These are phyloP conservation scores for Tricholoma bakamatsutake DNA, from an alignment of 768 basidiomycete species.

Conservation along the genomic window DNA sequence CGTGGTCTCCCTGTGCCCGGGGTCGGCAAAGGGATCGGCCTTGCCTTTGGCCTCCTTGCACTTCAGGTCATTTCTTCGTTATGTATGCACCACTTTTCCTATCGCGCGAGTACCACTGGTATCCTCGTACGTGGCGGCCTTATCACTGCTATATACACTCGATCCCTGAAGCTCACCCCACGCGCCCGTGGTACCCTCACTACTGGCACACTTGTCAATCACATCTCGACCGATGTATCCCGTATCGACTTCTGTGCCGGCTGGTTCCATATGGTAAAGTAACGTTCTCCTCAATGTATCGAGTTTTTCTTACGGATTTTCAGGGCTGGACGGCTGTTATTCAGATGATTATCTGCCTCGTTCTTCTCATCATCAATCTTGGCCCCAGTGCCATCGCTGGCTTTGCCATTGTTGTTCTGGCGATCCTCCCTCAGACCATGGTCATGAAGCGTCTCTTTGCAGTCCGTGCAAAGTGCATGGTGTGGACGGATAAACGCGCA, in stretches of 20 bases:
- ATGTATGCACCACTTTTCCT: constrained; percentile 80
- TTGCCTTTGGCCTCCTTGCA: constrained; percentile 61
- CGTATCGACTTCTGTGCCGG: constrained; percentile 84
- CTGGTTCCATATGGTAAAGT: constrained; percentile 65
- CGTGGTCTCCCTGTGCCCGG: constrained; percentile 30
- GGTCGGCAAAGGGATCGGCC: constrained; percentile 61
- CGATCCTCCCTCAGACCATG: constrained; percentile 65
- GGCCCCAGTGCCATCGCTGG: constrained; percentile 57
- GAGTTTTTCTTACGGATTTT: background rate
- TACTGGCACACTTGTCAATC: constrained; percentile 88
- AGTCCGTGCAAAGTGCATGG: constrained; percentile 69
- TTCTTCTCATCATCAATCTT: constrained; percentile 67
- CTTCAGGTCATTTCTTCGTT: constrained; percentile 66
- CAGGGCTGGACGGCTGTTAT: constrained; percentile 70
- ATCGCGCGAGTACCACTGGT: constrained; percentile 65
- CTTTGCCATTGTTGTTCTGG: constrained; percentile 57
- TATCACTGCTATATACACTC: constrained; percentile 81
- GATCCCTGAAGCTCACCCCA: constrained; percentile 69
- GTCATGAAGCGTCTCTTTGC: constrained; percentile 71
- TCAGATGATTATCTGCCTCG: constrained; percentile 71
- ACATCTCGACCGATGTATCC: constrained; percentile 89
- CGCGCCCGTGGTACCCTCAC: constrained; percentile 75
- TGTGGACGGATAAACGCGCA: constrained; percentile 86
- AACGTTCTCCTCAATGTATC: background rate
- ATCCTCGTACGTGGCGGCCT: constrained; percentile 80